These are phyloP conservation scores for Phaeosphaeria sp. DNA, from an alignment of 2,329 filamentous ascomycete genomes.

Conservation along the genomic window DNA sequence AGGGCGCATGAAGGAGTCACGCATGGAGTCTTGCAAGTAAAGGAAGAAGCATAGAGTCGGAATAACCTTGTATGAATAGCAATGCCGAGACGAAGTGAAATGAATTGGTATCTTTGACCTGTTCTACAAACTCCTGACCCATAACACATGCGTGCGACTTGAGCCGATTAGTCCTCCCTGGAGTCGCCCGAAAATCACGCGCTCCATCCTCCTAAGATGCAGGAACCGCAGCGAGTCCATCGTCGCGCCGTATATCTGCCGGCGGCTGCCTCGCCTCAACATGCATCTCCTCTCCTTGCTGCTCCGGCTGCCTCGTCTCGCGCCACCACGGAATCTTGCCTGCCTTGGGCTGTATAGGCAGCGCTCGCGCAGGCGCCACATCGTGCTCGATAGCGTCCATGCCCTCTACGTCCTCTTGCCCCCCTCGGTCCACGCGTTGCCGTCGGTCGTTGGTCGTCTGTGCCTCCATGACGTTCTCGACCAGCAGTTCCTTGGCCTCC, in stretches of 20 bases:
- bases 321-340: conserved; percentile 46
- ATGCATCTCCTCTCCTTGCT: conserved; percentile 7
- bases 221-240: conserved; percentile 5
- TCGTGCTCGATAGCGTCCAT: conserved; percentile 48
- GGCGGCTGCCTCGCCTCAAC: conserved; percentile 7
- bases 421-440: conserved; percentile 42
- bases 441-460: conserved; percentile 59
- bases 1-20: neutral
- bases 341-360: conserved; percentile 32
- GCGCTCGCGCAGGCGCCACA: conserved; percentile 37
- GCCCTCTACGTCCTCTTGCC: conserved; percentile 38
- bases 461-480: conserved; percentile 77
- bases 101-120: conserved; percentile 2
- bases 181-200: neutral
- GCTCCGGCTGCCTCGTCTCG: conserved; percentile 27
- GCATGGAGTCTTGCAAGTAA: neutral
- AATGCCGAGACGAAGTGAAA: conserved; percentile 19
- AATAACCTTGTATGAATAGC: conserved; percentile 11
- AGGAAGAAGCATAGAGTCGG: neutral
- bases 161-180: neutral
- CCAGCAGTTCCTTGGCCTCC: conserved; percentile 78
- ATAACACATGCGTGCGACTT: neutral
- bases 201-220: conserved; percentile 7
- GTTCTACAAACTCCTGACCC: neutral
- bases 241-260: conserved; percentile 14